Base-by-base conservation (phyloP, 345 rosid genomes). In the Luvunga scandens region DNA sequence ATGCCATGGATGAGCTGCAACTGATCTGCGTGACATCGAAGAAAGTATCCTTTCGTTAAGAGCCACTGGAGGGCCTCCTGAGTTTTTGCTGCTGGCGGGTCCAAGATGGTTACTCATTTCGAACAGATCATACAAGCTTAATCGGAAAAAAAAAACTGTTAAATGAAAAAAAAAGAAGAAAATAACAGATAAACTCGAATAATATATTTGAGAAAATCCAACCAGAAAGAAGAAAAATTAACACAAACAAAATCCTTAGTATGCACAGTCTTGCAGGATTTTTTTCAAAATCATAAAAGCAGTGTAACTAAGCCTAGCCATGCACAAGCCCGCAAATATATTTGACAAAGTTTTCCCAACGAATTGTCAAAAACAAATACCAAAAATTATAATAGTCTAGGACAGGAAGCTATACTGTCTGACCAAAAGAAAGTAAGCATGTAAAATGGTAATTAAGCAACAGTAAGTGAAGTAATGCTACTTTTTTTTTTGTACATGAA, bases 1-100 rank as follows among this genome's bases (percentile, higher is more conserved):
- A 79, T 97, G 98, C 99, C 98, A 97, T 30, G 99, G 98, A 87
- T 94, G 98, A 69, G 98, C 97, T 82, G 98, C 97, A 63, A 90
- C 79, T 27, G 95, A 88, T 88, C 95, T 85, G 48, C 85, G 82
- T 4, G 94, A 83, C 88, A 97, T 86, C 19, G 98, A 92, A 25
- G 95, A 86, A 75, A 94, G 89, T 66, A 93, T 97, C 78, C 97
- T 90, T 71, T 91, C 97, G 72, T 91, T 96, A 59, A 96, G 89
- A 24, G 69, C 77, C 39, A 76, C 86, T 45, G 67, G 86, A 78
- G 81, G 84, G 31, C 45, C 63, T 19, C 25, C 81, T 5, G 81
- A 74, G 57, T 19, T 72, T 50, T 66, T 83, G 68, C 45, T 50
- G 4, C 76, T 68, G 42, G 71, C 81, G 85, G 85, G 89, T 76